phyloP scores from a whole-genome alignment of 2,329 filamentous ascomycete genomes.

The Colletotrichum orbiculare region DNA sequence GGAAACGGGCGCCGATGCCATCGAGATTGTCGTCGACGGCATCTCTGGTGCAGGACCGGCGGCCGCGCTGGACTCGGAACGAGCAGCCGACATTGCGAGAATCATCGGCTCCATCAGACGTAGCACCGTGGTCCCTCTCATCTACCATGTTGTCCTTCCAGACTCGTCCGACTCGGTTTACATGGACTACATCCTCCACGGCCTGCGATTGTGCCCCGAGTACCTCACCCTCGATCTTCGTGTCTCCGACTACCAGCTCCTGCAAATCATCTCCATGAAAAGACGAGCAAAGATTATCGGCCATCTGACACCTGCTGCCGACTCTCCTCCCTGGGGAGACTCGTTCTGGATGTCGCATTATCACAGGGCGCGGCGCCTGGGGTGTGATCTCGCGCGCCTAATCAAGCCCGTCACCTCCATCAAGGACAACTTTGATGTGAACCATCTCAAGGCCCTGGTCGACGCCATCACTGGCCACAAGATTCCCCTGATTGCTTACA shows the following conservation, averaged over 20 bases:
- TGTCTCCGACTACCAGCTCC: constrained; percentile 62
- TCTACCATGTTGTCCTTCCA: constrained; percentile 61
- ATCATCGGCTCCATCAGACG: constrained; percentile 70
- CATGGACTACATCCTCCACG: constrained; percentile 67
- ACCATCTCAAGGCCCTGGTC: constrained; percentile 63
- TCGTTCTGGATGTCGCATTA: constrained; percentile 67
- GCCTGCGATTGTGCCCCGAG: constrained; percentile 70
- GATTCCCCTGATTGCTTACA: constrained; percentile 71
- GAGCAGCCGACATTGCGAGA: constrained; percentile 65
- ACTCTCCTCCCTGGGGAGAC: constrained; percentile 65
- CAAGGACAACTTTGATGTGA: constrained; percentile 73
- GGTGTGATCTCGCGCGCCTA: constrained; percentile 72
- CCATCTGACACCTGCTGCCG: constrained; percentile 56
- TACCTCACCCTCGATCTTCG: constrained; percentile 72
- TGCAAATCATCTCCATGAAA: constrained; percentile 60
- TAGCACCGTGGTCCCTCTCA: constrained; percentile 69
- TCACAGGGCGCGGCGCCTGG: constrained; percentile 64
- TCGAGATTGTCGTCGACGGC: constrained; percentile 68
- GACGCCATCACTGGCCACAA: constrained; percentile 53
- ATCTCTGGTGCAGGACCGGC: constrained; percentile 20
- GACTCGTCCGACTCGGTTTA: constrained; percentile 53
- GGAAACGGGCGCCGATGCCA: constrained; percentile 74
- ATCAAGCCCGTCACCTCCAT: constrained; percentile 65
- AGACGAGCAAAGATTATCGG: constrained; percentile 72
- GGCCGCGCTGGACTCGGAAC: constrained; percentile 40